Evolutionary conservation across 2,329 filamentous ascomycete species (phyloP).

Genomic region (Ceratocystis colombiana): DNA sequence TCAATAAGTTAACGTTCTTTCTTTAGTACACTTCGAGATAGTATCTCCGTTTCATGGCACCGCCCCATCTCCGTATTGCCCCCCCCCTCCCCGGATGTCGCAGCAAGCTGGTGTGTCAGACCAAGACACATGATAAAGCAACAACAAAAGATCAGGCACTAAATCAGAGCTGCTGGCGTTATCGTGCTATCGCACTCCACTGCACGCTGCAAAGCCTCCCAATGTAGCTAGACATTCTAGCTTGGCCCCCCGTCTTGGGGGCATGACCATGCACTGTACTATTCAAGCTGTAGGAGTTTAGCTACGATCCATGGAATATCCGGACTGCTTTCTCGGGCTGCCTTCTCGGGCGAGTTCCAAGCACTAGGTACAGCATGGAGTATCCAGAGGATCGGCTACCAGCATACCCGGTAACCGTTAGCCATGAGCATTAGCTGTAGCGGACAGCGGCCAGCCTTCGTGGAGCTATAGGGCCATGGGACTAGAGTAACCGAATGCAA

Average conservation of each 20-base stretch:
- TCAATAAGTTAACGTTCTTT: background rate
- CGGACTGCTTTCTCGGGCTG: too few relatives aligned
- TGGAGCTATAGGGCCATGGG: too few relatives aligned
- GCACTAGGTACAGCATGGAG: background rate
- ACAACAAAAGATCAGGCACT: background rate
- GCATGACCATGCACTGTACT: background rate
- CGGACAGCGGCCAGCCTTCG: too few relatives aligned
- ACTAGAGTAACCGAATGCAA: too few relatives aligned
- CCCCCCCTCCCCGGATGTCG: background rate
- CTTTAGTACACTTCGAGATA: background rate
- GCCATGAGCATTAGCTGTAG: too few relatives aligned
- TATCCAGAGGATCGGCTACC: background rate
- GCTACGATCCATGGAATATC: too few relatives aligned
- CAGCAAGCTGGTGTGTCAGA: slow-evolving; percentile 5
- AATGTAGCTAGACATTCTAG: background rate
- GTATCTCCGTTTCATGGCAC: background rate
- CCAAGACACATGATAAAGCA: slow-evolving; percentile 11
- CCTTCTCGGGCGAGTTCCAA: too few relatives aligned
- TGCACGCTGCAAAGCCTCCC: too few relatives aligned
- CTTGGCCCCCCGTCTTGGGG: background rate
- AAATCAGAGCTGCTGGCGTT: background rate
- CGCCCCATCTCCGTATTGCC: background rate
- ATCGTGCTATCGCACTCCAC: background rate
- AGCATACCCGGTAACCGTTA: background rate
- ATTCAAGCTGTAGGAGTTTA: too few relatives aligned